Percentiles rank a stretch among this genome's conserved stretches.
These are phyloP conservation scores for Linum tenue DNA, from an alignment of 345 rosid genomes.

Conservation along the genomic window DNA sequence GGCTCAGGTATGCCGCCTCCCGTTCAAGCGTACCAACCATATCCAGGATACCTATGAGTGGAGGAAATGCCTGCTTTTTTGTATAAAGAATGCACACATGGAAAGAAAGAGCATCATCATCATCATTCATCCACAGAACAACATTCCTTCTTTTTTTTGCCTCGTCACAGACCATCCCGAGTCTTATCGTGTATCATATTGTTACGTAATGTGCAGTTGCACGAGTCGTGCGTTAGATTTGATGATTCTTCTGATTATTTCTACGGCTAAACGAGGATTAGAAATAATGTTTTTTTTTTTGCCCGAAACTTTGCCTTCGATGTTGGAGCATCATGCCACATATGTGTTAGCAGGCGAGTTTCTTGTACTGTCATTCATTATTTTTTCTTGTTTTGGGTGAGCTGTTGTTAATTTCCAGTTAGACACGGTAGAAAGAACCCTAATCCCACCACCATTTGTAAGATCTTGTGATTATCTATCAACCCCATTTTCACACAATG, in stretches of 20 bases:
- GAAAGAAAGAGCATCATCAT: background rate
- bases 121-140: background rate
- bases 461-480: too few species aligned
- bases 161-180: background rate
- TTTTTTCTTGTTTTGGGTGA: too few species aligned
- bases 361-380: too few species aligned
- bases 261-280: background rate
- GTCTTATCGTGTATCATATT: background rate
- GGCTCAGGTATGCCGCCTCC: conserved; percentile 40
- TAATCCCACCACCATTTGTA: too few species aligned
- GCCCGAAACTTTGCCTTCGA: too few species aligned
- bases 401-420: too few species aligned
- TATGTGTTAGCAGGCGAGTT: too few species aligned
- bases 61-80: background rate
- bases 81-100: background rate
- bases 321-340: too few species aligned
- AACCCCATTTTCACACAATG: too few species aligned
- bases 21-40: conserved; percentile 54
- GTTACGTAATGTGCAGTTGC: background rate
- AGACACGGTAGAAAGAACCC: too few species aligned
- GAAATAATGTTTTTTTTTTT: too few species aligned
- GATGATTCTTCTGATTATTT: background rate
- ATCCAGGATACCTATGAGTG: conserved; percentile 22
- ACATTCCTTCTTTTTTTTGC: too few species aligned
- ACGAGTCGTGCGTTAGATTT: background rate